Conservation (phyloP, 345 rosid genomes). For the Boechera retrofracta region DNA sequence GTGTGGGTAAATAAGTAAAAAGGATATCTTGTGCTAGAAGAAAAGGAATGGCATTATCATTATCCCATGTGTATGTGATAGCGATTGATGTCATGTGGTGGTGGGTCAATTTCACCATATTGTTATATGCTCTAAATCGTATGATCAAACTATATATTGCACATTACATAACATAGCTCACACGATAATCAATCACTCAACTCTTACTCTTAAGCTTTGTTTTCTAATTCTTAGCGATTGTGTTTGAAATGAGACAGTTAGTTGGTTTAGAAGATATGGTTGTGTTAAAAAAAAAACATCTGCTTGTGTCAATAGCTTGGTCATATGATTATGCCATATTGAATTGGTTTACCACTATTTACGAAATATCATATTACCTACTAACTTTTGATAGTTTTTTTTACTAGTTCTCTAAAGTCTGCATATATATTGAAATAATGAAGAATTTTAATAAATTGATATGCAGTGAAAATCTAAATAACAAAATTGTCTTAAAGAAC, state of each 20-base stretch:
- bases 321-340: no score
- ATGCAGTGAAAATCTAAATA: no score
- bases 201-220: background rate
- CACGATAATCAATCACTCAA: background rate
- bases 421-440: no score
- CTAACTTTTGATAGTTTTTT: no score
- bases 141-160: background rate
- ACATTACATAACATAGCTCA: background rate
- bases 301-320: no score
- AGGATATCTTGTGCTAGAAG: slow-evolving; percentile 38
- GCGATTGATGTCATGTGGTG: slow-evolving; percentile 42
- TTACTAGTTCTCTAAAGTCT: no score
- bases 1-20: slow-evolving; percentile 20
- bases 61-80: slow-evolving; percentile 39
- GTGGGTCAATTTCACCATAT: slow-evolving; percentile 36
- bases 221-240: background rate
- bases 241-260: no score
- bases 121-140: slow-evolving; percentile 10
- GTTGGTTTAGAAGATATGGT: background rate
- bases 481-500: no score
- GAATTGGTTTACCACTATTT: no score
- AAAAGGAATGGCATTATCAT: slow-evolving; percentile 32
- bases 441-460: no score
- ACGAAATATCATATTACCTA: no score
- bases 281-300: background rate